phyloP scores from a whole-genome alignment of 495 filamentous ascomycete species.

The Terfezia boudieri region DNA sequence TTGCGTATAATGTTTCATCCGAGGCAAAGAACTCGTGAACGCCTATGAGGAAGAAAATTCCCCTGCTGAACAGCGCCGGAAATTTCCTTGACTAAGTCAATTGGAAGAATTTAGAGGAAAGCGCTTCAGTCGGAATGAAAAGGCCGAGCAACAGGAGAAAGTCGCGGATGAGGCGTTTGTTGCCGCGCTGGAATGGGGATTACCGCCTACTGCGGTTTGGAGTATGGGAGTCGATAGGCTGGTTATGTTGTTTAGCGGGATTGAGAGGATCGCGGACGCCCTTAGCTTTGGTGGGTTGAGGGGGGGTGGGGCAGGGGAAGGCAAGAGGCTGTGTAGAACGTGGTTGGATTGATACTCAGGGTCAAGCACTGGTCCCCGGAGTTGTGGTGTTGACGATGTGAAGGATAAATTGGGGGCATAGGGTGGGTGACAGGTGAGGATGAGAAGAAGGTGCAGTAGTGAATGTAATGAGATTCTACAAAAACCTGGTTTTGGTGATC shows the following conservation, averaged over 20 bases:
- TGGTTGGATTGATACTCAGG: no score
- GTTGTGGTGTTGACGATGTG: no score
- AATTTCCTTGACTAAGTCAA: constrained; percentile 42
- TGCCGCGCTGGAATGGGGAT: constrained; percentile 58
- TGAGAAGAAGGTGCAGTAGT: no score
- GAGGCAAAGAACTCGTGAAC: constrained; percentile 63
- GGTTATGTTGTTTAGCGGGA: constrained; percentile 65
- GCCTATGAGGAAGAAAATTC: constrained; percentile 97
- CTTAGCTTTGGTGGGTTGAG: constrained; percentile 70
- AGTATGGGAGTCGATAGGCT: constrained; percentile 80
- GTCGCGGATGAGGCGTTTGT: constrained; percentile 65
- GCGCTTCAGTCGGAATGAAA: neutral
- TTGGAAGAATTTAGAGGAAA: constrained; percentile 18
- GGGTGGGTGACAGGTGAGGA: no score
- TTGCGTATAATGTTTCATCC: constrained; percentile 71
- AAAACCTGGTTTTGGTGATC: no score
- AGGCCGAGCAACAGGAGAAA: constrained; percentile 12
- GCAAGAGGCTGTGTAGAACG: no score
- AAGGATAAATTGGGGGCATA: no score
- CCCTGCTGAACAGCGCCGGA: constrained; percentile 63
- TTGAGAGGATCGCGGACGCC: constrained; percentile 55
- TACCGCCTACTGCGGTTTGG: constrained; percentile 92
- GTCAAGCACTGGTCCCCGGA: no score
- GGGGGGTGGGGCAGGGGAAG: constrained; percentile 3
- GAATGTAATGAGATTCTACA: no score